A percentile compares a stretch with the other conserved stretches of the same genome.
phyloP scores from a whole-genome alignment of 2,329 filamentous ascomycete genomes.

The Sphaerulina vaccinii region DNA sequence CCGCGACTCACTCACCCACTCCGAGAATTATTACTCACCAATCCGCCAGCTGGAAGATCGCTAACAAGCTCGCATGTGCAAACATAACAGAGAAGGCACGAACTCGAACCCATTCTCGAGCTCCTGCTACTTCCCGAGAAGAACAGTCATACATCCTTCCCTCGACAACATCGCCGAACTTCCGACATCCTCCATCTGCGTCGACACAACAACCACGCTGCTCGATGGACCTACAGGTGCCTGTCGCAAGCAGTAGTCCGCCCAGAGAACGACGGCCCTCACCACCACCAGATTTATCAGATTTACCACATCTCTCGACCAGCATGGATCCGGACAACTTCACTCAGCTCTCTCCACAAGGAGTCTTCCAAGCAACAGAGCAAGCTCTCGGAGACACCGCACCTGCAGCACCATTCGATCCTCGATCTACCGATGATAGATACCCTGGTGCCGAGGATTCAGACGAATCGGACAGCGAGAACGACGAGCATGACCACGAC shows the following conservation, averaged over 20 bases:
- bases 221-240: background rate
- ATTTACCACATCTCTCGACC: constrained; percentile 2
- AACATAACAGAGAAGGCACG: background rate
- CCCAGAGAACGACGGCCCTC: constrained; percentile 2
- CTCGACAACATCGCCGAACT: background rate
- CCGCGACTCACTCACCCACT: background rate
- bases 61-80: background rate
- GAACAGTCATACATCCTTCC: background rate
- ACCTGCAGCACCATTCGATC: constrained; percentile 5
- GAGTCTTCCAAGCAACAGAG: background rate
- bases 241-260: background rate
- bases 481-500: constrained; percentile 19
- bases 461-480: constrained; percentile 27
- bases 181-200: background rate
- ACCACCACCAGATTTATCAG: no score
- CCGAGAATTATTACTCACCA: background rate
- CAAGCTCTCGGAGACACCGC: background rate
- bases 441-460: background rate
- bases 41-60: background rate
- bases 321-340: background rate
- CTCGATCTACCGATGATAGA: no score
- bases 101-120: background rate
- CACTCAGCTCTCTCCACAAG: background rate
- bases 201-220: background rate
- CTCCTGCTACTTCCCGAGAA: background rate